Evolutionary conservation across 352 stramenopile genomes (phyloP).

Genomic region (Phytophthora uliginosa): DNA sequence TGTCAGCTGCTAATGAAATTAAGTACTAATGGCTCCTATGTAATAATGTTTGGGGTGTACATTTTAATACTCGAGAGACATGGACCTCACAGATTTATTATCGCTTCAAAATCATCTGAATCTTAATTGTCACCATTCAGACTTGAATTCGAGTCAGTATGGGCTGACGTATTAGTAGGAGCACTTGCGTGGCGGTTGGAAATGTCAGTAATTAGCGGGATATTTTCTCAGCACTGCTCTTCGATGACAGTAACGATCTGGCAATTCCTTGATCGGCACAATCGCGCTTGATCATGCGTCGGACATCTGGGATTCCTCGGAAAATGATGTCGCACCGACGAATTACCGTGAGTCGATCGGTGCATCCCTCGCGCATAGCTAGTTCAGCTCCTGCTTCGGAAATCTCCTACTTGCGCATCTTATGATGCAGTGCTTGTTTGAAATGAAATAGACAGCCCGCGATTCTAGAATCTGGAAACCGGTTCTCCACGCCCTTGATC

Average conservation of each 20-base stretch:
- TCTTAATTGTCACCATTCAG: background rate
- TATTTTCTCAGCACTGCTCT: no score
- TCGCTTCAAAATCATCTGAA: background rate
- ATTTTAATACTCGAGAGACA: background rate
- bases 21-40: no score
- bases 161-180: background rate
- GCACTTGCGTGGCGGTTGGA: no score
- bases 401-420: constrained; percentile 17
- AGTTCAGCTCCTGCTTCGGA: background rate
- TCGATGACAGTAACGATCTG: constrained; percentile 9
- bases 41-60: background rate
- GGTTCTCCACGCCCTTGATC: constrained; percentile 7
- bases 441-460: constrained; percentile 14
- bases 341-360: constrained; percentile 10
- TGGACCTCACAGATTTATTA: background rate
- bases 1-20: no score
- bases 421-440: constrained; percentile 12
- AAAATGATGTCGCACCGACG: background rate
- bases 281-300: background rate
- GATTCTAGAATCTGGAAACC: constrained; percentile 21
- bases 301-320: background rate
- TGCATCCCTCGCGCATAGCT: constrained; percentile 1
- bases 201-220: no score
- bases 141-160: background rate
- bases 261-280: background rate